phyloP scores from a whole-genome alignment of 352 stramenopile genomes.

The Peronospora belbahrii region DNA sequence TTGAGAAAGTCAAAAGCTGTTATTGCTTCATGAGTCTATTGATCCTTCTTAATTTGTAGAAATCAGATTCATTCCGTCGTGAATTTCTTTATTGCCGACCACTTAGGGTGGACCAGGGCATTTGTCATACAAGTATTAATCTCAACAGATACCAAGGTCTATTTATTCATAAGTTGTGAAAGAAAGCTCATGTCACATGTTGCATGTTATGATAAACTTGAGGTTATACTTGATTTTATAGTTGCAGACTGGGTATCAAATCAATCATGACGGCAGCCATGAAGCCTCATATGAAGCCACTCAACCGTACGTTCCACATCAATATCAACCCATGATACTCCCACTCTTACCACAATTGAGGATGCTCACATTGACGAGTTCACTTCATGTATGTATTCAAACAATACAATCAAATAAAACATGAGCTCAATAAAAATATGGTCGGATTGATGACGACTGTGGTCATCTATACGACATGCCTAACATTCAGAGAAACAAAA shows the following conservation, averaged over 20 bases:
- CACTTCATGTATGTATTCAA: neutral
- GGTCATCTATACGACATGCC: neutral
- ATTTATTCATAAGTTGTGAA: too few species aligned
- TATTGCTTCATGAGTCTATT: constrained; percentile 4
- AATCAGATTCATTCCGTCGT: too few species aligned
- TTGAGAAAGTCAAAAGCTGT: too few species aligned
- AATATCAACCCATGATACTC: neutral
- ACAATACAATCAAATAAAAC: neutral
- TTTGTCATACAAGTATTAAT: neutral
- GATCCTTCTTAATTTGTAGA: too few species aligned
- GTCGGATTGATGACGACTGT: neutral
- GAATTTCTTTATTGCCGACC: too few species aligned
- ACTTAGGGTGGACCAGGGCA: neutral
- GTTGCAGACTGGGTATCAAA: too few species aligned
- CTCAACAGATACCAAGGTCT: too few species aligned
- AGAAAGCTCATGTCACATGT: too few species aligned
- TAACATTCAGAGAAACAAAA: neutral
- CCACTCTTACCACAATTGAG: too few species aligned
- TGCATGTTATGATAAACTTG: too few species aligned
- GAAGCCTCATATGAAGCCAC: neutral
- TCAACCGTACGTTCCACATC: neutral
- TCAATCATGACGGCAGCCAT: neutral
- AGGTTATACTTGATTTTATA: too few species aligned
- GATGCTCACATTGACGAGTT: neutral
- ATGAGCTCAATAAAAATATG: too few species aligned